Conservation (phyloP, 345 rosid genomes). For the Isatis tinctoria region DNA sequence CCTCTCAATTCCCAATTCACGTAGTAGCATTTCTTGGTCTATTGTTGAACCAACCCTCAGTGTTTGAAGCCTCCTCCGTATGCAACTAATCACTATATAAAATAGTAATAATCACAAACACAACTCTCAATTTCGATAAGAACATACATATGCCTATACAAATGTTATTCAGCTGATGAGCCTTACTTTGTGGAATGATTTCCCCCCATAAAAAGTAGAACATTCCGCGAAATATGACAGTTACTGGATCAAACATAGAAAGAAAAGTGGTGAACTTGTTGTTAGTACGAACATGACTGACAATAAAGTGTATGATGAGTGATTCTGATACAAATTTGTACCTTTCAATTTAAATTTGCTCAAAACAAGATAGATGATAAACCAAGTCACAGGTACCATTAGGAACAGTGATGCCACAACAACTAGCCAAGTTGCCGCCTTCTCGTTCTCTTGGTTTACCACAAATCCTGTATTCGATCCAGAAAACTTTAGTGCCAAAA, state of each 20-base stretch:
- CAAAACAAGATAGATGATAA: constrained; percentile 8
- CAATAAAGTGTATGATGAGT: not conserved
- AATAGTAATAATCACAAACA: not conserved
- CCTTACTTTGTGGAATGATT: constrained; percentile 27
- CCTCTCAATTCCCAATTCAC: constrained; percentile 33
- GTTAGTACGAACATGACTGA: not conserved
- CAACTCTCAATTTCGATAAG: not conserved
- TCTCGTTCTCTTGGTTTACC: not conserved
- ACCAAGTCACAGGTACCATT: constrained; percentile 17
- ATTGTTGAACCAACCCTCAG: constrained; percentile 10
- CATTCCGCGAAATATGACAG: not conserved
- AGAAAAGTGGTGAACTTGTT: not conserved
- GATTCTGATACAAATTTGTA: not conserved
- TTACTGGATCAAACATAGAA: constrained; percentile 16
- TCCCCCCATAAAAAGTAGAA: constrained; percentile 4
- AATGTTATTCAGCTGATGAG: not conserved
- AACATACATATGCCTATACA: not conserved
- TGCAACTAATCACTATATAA: constrained; percentile 8
- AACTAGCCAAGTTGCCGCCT: constrained; percentile 24
- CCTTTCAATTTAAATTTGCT: constrained; percentile 23
- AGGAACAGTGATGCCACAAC: constrained; percentile 20
- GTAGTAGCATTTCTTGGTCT: constrained; percentile 29
- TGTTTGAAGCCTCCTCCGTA: constrained; percentile 11
- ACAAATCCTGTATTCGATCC: not conserved
- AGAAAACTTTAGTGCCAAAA: not conserved